A percentile compares a stretch with the other conserved stretches of the same genome.
Conservation (phyloP, 2,329 filamentous ascomycete genomes). For the Trichoderma pleuroti region DNA sequence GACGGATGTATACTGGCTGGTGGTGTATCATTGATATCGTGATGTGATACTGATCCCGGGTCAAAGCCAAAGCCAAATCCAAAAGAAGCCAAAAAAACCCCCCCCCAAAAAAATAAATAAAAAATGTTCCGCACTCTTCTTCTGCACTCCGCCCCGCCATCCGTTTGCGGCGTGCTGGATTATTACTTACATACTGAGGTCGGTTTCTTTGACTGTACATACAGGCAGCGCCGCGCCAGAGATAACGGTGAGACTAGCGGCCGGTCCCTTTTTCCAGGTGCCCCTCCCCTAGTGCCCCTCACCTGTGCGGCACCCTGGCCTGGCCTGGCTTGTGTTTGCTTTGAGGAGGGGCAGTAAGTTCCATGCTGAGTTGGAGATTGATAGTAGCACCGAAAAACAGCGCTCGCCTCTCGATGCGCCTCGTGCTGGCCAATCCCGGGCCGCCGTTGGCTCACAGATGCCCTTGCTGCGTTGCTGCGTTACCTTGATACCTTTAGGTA, state of each 20-base stretch:
- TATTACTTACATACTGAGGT: slow-evolving; percentile 6
- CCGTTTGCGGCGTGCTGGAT: slow-evolving; percentile 2
- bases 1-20: neutral
- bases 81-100: neutral
- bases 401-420: neutral
- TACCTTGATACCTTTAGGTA: too few relatives aligned
- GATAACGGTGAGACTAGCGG: slow-evolving; percentile 18
- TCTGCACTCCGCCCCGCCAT: slow-evolving; percentile 14
- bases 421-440: neutral
- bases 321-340: neutral
- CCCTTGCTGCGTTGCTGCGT: neutral
- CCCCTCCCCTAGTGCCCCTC: slow-evolving; percentile 16
- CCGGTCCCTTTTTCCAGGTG: slow-evolving; percentile 5
- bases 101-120: neutral
- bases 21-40: neutral
- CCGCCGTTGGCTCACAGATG: neutral
- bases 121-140: slow-evolving; percentile 10
- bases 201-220: slow-evolving; percentile 6
- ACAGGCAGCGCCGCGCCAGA: neutral
- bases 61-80: neutral
- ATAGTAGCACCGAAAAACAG: neutral
- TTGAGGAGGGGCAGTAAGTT: neutral
- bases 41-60: too few relatives aligned
- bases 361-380: neutral
- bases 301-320: neutral